Evolutionary conservation across 2,329 filamentous ascomycete genomes (phyloP).

Genomic region (Neoarthrinium moseri): DNA sequence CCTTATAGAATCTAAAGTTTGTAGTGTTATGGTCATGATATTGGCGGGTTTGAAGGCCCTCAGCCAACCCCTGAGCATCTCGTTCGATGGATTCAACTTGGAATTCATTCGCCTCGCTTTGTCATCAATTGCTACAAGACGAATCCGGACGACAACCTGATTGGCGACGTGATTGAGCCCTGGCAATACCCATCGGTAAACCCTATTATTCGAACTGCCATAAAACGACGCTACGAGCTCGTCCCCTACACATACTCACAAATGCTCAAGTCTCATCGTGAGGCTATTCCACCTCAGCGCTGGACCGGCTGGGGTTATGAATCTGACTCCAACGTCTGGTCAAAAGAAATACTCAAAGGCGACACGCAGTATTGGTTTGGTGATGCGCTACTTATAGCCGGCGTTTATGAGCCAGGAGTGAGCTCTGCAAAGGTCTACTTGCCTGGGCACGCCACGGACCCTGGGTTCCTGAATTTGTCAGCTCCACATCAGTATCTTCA

Average conservation of each 20-base stretch:
- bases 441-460: constrained; percentile 46
- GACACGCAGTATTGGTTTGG: constrained; percentile 76
- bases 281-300: constrained; percentile 62
- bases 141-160: constrained; percentile 58
- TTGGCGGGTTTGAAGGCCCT: constrained; percentile 73
- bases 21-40: constrained; percentile 69
- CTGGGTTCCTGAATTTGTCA: constrained; percentile 63
- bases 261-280: constrained; percentile 59
- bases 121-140: constrained; percentile 82
- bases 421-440: constrained; percentile 60
- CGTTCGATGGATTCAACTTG: constrained; percentile 71
- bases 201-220: constrained; percentile 59
- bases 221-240: constrained; percentile 69
- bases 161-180: constrained; percentile 73
- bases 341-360: constrained; percentile 54
- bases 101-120: constrained; percentile 67
- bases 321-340: constrained; percentile 65
- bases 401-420: constrained; percentile 62
- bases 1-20: no score
- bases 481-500: constrained; percentile 56
- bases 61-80: constrained; percentile 70
- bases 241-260: constrained; percentile 71
- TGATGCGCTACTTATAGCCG: constrained; percentile 62
- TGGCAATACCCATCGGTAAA: constrained; percentile 75
- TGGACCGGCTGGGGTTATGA: constrained; percentile 77